Evolutionary conservation across 73 alveolate species (phyloP).

Genomic region (Blepharisma stoltei): DNA sequence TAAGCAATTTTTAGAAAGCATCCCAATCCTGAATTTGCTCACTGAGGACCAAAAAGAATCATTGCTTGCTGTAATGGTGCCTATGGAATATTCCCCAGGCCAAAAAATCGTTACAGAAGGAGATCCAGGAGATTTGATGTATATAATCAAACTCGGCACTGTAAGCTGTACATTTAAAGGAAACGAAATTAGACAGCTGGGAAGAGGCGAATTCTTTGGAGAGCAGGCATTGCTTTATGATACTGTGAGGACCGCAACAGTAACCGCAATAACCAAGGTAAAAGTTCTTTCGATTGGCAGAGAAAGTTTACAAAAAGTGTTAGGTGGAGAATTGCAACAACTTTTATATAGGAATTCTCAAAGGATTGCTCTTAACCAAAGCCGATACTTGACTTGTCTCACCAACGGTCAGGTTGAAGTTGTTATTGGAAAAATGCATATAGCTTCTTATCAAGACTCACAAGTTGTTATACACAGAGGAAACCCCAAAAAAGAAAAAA

Average conservation of each 20-base stretch:
- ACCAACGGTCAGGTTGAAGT: slow-evolving; percentile 46
- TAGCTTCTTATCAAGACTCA: slow-evolving; percentile 40
- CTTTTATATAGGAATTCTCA: slow-evolving; percentile 42
- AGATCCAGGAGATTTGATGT: slow-evolving; percentile 53
- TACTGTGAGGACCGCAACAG: slow-evolving; percentile 95
- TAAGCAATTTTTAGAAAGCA: slow-evolving; percentile 7
- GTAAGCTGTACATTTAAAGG: slow-evolving; percentile 62
- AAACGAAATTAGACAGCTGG: slow-evolving; percentile 42
- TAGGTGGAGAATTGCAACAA: slow-evolving; percentile 50
- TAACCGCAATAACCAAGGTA: slow-evolving; percentile 67
- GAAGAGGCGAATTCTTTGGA: slow-evolving; percentile 93
- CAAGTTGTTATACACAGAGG: slow-evolving; percentile 38
- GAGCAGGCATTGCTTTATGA: slow-evolving; percentile 95
- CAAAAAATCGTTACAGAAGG: slow-evolving; percentile 56
- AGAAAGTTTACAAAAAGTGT: slow-evolving; percentile 39
- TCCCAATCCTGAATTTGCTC: not conserved
- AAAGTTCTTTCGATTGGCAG: slow-evolving; percentile 49
- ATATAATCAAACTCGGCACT: slow-evolving; percentile 47
- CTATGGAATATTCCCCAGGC: slow-evolving; percentile 39
- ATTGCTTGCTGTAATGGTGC: slow-evolving; percentile 29
- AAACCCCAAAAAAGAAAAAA: slow-evolving; percentile 6
- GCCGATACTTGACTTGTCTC: slow-evolving; percentile 38
- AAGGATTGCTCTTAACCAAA: slow-evolving; percentile 56
- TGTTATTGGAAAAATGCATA: slow-evolving; percentile 41
- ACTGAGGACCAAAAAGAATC: slow-evolving; percentile 24